Percentiles rank a stretch among this genome's conserved stretches.
phyloP scores from a whole-genome alignment of 1,139 yeast genomes.

The Tardiomyces depauwii region DNA sequence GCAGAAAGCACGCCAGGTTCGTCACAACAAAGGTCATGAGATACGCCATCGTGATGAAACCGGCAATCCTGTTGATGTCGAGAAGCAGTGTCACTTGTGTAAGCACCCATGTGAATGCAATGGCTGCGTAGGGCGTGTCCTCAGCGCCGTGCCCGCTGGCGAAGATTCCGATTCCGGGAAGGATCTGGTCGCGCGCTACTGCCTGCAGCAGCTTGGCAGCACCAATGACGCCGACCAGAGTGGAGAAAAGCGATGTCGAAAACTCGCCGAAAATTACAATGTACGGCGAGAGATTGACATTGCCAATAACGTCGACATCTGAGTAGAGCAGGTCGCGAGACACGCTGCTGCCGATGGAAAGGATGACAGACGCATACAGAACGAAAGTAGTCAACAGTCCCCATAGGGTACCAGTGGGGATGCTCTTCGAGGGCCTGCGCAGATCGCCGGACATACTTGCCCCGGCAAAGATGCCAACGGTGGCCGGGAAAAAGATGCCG shows the following conservation, averaged over 20 bases:
- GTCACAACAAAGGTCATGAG: constrained; percentile 91
- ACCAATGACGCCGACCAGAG: constrained; percentile 90
- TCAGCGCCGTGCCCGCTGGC: constrained; percentile 34
- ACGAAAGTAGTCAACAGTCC: constrained; percentile 69
- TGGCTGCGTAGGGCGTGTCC: constrained; percentile 50
- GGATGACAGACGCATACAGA: constrained; percentile 62
- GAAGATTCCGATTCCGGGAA: constrained; percentile 64
- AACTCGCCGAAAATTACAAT: constrained; percentile 78
- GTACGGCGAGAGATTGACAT: constrained; percentile 59
- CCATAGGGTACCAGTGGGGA: constrained; percentile 80
- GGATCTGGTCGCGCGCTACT: constrained; percentile 71
- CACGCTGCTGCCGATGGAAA: constrained; percentile 67
- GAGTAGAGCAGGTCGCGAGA: constrained; percentile 65
- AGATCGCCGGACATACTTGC: constrained; percentile 98
- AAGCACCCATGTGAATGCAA: constrained; percentile 64
- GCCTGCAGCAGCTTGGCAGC: constrained; percentile 88
- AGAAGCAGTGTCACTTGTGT: constrained; percentile 80
- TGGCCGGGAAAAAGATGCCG: constrained; percentile 95
- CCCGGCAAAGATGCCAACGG: constrained; percentile 98
- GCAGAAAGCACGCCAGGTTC: constrained; percentile 80
- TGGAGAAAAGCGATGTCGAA: constrained; percentile 81
- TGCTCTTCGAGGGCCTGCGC: constrained; percentile 70
- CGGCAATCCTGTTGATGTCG: constrained; percentile 88
- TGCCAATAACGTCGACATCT: constrained; percentile 78
- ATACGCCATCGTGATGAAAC: constrained; percentile 93